Evolutionary conservation across 192 early-diverging fungal genomes (phyloP).

Genomic region (Entomortierella chlamydospora): DNA sequence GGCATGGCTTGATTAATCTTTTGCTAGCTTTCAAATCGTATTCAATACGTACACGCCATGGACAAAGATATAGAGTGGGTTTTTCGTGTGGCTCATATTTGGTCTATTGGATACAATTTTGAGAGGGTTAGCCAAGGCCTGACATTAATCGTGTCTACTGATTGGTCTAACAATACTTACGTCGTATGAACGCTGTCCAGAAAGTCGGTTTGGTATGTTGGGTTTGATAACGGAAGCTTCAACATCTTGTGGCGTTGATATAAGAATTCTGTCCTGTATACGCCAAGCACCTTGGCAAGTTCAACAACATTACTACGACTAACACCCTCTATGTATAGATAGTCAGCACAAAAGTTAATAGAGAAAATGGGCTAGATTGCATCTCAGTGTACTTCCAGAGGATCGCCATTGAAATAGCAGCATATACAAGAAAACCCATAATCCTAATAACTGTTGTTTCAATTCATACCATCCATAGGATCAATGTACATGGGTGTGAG

Average conservation of each 20-base stretch:
- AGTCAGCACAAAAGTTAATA: neutral
- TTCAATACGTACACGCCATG: conserved; percentile 51
- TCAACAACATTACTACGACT: conserved; percentile 15
- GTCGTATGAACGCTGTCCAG: conserved; percentile 48
- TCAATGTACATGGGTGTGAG: conserved; percentile 50
- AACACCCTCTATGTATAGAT: conserved; percentile 6
- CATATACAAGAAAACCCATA: too few species aligned
- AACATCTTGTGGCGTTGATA: conserved; percentile 46
- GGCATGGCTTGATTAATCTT: too few species aligned
- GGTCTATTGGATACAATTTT: conserved; percentile 11
- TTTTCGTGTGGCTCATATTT: conserved; percentile 24
- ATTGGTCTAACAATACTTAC: conserved; percentile 30
- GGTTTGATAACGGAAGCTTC: conserved; percentile 49
- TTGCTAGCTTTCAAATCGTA: neutral
- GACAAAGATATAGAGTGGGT: conserved; percentile 55
- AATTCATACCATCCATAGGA: conserved; percentile 31
- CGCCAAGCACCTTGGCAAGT: conserved; percentile 32
- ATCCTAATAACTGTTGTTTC: too few species aligned
- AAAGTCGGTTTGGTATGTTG: conserved; percentile 25
- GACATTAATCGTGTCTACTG: too few species aligned
- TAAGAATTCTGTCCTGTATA: conserved; percentile 45
- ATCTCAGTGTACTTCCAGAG: too few species aligned
- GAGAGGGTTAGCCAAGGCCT: too few species aligned
- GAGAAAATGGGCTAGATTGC: neutral
- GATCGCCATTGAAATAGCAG: too few species aligned